Percentiles rank a stretch among this genome's conserved stretches.
phyloP scores from a whole-genome alignment of 768 basidiomycete species.

The Lanmaoa pseudosensibilis region DNA sequence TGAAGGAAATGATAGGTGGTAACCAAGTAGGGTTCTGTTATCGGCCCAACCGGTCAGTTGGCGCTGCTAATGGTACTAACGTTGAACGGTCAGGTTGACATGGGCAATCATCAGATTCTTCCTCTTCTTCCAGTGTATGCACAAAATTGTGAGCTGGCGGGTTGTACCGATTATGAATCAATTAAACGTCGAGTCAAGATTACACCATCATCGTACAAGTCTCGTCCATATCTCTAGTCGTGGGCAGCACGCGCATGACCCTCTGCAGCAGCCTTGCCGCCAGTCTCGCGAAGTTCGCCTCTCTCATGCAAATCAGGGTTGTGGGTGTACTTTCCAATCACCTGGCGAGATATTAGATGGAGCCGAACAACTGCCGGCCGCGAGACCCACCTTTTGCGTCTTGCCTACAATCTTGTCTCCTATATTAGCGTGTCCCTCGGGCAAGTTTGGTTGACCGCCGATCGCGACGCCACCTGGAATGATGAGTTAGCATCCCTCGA shows the following conservation, averaged over 20 bases:
- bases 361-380: too few species aligned
- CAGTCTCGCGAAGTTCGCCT: constrained; percentile 55
- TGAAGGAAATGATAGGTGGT: not conserved
- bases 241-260: constrained; percentile 44
- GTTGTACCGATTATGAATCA: not conserved
- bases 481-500: not conserved
- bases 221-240: constrained; percentile 28
- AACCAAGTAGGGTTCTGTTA: not conserved
- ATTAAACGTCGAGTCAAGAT: not conserved
- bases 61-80: too few species aligned
- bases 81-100: too few species aligned
- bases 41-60: not conserved
- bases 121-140: too few species aligned
- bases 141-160: too few species aligned
- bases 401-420: constrained; percentile 61
- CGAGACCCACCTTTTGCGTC: constrained; percentile 48
- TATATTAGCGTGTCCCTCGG: constrained; percentile 41
- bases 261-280: constrained; percentile 47
- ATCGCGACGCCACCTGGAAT: constrained; percentile 28
- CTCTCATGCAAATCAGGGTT: constrained; percentile 55
- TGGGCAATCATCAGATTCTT: too few species aligned
- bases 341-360: constrained; percentile 30
- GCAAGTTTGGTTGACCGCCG: constrained; percentile 21
- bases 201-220: not conserved
- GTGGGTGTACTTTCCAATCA: constrained; percentile 48